phyloP scores from a whole-genome alignment of 1,139 yeast genomes.

The Pichia sp. region DNA sequence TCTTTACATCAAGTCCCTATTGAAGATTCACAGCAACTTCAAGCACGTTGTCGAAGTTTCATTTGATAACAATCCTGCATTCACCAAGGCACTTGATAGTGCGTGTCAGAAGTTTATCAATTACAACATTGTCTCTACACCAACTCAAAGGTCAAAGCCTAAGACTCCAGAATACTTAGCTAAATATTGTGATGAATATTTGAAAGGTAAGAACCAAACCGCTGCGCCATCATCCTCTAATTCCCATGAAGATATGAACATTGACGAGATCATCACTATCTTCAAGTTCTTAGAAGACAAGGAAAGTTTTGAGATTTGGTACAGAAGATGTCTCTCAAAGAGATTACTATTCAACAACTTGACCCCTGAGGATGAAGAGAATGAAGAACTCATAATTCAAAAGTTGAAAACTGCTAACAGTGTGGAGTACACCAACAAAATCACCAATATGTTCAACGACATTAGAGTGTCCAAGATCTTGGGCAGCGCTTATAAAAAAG shows the following conservation, averaged over 20 bases:
- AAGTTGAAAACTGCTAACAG: constrained; percentile 87
- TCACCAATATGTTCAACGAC: constrained; percentile 95
- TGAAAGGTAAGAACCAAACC: constrained; percentile 55
- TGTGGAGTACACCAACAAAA: constrained; percentile 85
- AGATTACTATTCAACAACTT: constrained; percentile 83
- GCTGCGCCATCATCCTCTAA: not conserved
- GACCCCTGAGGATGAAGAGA: constrained; percentile 68
- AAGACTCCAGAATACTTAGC: constrained; percentile 90
- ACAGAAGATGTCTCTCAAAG: constrained; percentile 82
- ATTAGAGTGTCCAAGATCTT: constrained; percentile 81
- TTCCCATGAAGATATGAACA: constrained; percentile 57
- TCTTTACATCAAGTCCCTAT: constrained; percentile 69
- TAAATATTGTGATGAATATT: constrained; percentile 75
- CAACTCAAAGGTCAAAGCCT: constrained; percentile 47
- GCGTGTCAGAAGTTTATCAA: constrained; percentile 87
- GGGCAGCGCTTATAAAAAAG: constrained; percentile 51
- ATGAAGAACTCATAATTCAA: constrained; percentile 78
- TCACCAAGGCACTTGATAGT: constrained; percentile 81
- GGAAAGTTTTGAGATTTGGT: constrained; percentile 91
- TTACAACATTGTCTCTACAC: constrained; percentile 71
- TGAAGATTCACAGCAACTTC: constrained; percentile 62
- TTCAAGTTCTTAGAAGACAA: constrained; percentile 89
- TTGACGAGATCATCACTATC: constrained; percentile 78
- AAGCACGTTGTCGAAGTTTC: constrained; percentile 61
- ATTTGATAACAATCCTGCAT: constrained; percentile 68